Evolutionary conservation across 2,329 filamentous ascomycete genomes (phyloP), one percentile per base, ranked within the genome.

Genomic region (Verticillium longisporum): DNA sequence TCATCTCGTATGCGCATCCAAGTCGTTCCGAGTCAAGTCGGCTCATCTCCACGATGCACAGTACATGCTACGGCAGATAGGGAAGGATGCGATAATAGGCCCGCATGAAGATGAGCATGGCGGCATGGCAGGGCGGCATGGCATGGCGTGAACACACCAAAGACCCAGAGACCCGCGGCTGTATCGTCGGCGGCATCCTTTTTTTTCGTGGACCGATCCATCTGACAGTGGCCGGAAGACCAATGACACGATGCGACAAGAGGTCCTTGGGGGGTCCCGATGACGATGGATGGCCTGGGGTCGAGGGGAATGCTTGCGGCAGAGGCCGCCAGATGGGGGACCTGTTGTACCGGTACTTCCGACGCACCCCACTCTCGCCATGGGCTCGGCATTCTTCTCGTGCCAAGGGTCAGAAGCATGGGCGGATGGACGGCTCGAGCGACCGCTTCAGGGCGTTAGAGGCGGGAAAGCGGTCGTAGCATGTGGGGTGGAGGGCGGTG

Each of bases 391-490:
- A 50, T 50, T 50, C 56, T 26, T 26, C 38, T 18, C 37, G 56
- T 32, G 37, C 55, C 60, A 58, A 62, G 60, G 62, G 62, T 61
- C 61, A 45, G 4, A 21, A 31, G 31, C 10, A n/a, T 33, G 36
- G 60, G 62, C 62, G 62, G 63, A 64, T 62, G 58, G 18, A 55
- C 62, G 63, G 62, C 63, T 65, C 62, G 63, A 61, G 59, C 59
- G 63, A 64, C 59, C 63, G 63, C 56, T 56, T 38, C 18, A 34
- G 32, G 26, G 58, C 53, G n/a, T 33, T 32, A 5, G 37, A 34
- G 56, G 31, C 31, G 45, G 18, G 11, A 14, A 26, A 15, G 7
- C 32, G 14, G 45, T 37, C 26, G 26, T 34, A 18, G 21, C 31
- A 31, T 32, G 56, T n/a, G 56, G 18, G 37, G 21, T 11, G 5